phyloP scores from a whole-genome alignment of 805 yeast genomes.

The Allodekkera sacchari region DNA sequence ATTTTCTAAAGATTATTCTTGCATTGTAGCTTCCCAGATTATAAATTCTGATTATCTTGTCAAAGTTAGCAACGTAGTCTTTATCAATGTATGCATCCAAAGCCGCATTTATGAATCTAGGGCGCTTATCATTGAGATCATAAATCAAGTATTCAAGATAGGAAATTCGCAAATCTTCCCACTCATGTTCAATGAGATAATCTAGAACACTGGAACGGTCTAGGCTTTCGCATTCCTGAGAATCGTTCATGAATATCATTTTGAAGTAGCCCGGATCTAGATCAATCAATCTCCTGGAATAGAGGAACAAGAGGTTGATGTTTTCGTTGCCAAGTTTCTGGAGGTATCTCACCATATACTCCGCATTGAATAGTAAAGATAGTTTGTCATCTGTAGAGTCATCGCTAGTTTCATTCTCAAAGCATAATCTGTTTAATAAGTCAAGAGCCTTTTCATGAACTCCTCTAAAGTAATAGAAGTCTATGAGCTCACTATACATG shows the following conservation, averaged over 20 bases:
- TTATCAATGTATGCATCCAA: slow-evolving; percentile 34
- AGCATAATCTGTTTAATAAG: slow-evolving; percentile 36
- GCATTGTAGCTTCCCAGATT: slow-evolving; percentile 30
- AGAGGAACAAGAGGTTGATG: slow-evolving; percentile 49
- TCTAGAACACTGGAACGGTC: slow-evolving; percentile 46
- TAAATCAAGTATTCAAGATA: slow-evolving; percentile 48
- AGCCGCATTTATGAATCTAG: slow-evolving; percentile 35
- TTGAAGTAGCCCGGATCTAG: slow-evolving; percentile 29
- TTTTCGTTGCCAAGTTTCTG: slow-evolving; percentile 42
- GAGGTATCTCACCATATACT: slow-evolving; percentile 46
- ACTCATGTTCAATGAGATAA: slow-evolving; percentile 28
- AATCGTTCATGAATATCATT: slow-evolving; percentile 56
- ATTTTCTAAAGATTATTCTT: slow-evolving; percentile 19
- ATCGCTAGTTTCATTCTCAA: slow-evolving; percentile 12
- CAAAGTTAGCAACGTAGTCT: slow-evolving; percentile 14
- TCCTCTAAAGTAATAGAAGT: slow-evolving; percentile 59
- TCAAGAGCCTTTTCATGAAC: slow-evolving; percentile 61
- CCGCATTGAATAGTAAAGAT: slow-evolving; percentile 27
- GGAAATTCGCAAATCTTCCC: slow-evolving; percentile 23
- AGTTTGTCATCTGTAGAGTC: slow-evolving; percentile 16
- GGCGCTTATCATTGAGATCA: slow-evolving; percentile 28
- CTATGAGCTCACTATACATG: slow-evolving; percentile 62
- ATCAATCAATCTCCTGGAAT: slow-evolving; percentile 42
- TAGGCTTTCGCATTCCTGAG: slow-evolving; percentile 50
- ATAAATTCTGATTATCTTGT: slow-evolving; percentile 29